These are phyloP conservation scores for Discostella stelligeroides DNA, from an alignment of 108 stramenopile species.

Conservation along the genomic window DNA sequence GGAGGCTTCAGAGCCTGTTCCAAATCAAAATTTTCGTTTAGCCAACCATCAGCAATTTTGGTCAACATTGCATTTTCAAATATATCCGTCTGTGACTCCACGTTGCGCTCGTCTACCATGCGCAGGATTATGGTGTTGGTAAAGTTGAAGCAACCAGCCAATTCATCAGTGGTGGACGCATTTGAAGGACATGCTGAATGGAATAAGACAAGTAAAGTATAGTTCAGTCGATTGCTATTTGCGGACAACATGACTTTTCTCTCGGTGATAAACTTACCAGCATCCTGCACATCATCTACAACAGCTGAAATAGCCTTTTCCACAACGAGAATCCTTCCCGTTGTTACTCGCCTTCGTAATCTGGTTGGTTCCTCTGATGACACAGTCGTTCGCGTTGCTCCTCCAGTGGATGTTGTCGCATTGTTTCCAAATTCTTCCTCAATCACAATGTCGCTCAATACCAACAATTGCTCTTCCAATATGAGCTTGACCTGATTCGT, in stretches of 20 bases:
- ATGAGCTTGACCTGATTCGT: constrained; percentile 31
- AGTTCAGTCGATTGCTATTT: neutral
- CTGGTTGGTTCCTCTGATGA: neutral
- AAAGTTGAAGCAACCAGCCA: constrained; percentile 33
- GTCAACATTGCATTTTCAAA: constrained; percentile 21
- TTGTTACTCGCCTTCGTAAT: neutral
- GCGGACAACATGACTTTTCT: neutral
- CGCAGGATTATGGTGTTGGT: constrained; percentile 23
- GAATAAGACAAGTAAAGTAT: neutral
- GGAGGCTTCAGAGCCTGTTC: constrained; percentile 34
- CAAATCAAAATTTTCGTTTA: constrained; percentile 30
- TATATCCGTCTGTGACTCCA: constrained; percentile 1
- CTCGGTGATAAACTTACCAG: constrained; percentile 24
- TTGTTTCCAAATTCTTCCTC: constrained; percentile 23
- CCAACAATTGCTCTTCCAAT: constrained; percentile 26
- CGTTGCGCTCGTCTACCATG: constrained; percentile 21
- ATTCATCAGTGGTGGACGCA: constrained; percentile 9
- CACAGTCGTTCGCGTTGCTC: neutral
- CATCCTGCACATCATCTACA: constrained; percentile 33
- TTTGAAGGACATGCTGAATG: constrained; percentile 4
- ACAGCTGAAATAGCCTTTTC: constrained; percentile 23
- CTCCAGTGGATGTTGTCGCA: neutral
- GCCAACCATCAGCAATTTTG: constrained; percentile 28
- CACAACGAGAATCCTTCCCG: constrained; percentile 11
- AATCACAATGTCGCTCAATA: constrained; percentile 24